These are phyloP conservation scores for Aspergillus caelatus DNA, from an alignment of 2,329 filamentous ascomycete genomes.

Conservation along the genomic window DNA sequence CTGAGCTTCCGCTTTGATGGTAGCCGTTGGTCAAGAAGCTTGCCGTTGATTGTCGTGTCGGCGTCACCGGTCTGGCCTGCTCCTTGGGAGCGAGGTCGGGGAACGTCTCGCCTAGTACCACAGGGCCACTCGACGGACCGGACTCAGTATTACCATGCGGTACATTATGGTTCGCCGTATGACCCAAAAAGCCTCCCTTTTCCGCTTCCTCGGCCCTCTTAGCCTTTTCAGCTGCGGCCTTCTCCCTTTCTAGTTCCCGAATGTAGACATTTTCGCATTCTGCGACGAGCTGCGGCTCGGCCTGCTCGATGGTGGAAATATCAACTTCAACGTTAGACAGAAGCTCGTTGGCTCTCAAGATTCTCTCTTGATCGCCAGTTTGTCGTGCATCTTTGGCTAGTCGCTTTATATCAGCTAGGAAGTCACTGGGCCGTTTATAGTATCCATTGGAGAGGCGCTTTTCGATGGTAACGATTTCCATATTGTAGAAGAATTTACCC, in stretches of 20 bases:
- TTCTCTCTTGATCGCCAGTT: slow-evolving; percentile 78
- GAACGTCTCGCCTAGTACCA: slow-evolving; percentile 67
- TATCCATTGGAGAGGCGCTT: slow-evolving; percentile 96
- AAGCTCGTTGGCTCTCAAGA: slow-evolving; percentile 87
- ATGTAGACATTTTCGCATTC: slow-evolving; percentile 83
- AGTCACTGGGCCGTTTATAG: slow-evolving; percentile 88
- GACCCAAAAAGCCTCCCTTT: slow-evolving; percentile 44
- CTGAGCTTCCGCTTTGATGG: slow-evolving; percentile 47
- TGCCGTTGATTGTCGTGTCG: slow-evolving; percentile 53
- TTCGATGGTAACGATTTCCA: slow-evolving; percentile 91
- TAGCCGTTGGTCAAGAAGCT: slow-evolving; percentile 61
- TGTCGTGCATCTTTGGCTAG: slow-evolving; percentile 83
- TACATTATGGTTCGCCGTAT: slow-evolving; percentile 54
- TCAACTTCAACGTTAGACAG: slow-evolving; percentile 93
- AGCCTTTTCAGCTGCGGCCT: slow-evolving; percentile 61
- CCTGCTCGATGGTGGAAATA: slow-evolving; percentile 72
- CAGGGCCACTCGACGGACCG: slow-evolving; percentile 51
- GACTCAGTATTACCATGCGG: slow-evolving; percentile 57
- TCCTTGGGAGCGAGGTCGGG: slow-evolving; percentile 54
- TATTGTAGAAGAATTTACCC: slow-evolving; percentile 90
- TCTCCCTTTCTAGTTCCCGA: slow-evolving; percentile 70
- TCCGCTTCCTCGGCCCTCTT: slow-evolving; percentile 43
- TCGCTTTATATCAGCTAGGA: slow-evolving; percentile 81
- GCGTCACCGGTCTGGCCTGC: slow-evolving; percentile 58
- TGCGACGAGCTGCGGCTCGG: slow-evolving; percentile 62